Conservation (phyloP, 2,329 filamentous ascomycete species). For the Penicillium sp. region DNA sequence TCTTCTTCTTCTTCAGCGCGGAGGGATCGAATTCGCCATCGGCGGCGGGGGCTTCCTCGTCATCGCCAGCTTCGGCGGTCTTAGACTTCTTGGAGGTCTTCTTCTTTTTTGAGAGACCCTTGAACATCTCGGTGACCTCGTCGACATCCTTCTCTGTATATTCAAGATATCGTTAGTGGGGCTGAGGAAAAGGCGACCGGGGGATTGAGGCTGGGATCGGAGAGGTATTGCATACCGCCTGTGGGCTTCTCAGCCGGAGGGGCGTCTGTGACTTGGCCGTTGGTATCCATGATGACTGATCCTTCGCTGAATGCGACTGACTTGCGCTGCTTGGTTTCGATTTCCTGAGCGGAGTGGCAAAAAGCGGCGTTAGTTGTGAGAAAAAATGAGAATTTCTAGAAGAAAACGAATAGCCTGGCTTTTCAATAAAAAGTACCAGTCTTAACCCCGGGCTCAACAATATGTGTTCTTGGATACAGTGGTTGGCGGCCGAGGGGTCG, state of each 20-base stretch:
- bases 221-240: constrained; percentile 64
- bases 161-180: constrained; percentile 21
- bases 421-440: background rate
- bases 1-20: constrained; percentile 77
- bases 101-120: constrained; percentile 71
- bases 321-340: constrained; percentile 70
- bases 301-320: constrained; percentile 92
- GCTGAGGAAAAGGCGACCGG: constrained; percentile 40
- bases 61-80: constrained; percentile 51
- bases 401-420: constrained; percentile 6
- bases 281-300: constrained; percentile 80
- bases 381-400: constrained; percentile 5
- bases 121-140: constrained; percentile 66
- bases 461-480: constrained; percentile 17
- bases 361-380: constrained; percentile 29
- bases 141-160: constrained; percentile 57
- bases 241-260: constrained; percentile 75
- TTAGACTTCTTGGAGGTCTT: constrained; percentile 60
- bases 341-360: constrained; percentile 38
- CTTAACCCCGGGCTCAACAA: background rate
- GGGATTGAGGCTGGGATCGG: constrained; percentile 3
- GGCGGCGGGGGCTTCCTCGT: constrained; percentile 52
- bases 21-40: constrained; percentile 64
- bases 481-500: constrained; percentile 25
- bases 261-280: constrained; percentile 78